Conservation (phyloP, 139 green algal genomes). For the Medakamo hakoo region DNA sequence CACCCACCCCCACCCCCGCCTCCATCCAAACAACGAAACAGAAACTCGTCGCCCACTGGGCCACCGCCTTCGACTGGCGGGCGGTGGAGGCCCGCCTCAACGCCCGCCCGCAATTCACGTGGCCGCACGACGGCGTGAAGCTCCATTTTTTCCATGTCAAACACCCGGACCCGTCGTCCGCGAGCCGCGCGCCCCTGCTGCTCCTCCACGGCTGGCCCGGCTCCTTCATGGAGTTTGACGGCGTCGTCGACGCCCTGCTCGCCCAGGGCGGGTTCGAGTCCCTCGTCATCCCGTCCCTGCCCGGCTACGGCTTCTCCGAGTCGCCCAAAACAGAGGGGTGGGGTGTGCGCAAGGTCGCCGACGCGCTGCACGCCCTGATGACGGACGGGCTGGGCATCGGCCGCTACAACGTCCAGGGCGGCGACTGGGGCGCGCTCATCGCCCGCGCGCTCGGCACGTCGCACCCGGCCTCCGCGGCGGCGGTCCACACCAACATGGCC, state of each 20-base stretch:
- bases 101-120: conserved; percentile 5
- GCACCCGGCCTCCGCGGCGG: conserved; percentile 2
- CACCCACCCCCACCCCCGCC: too few relatives aligned
- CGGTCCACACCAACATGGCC: conserved; percentile 8
- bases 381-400: background rate
- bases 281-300: conserved; percentile 12
- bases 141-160: conserved; percentile 13
- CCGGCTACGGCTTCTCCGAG: conserved; percentile 13
- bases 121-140: conserved; percentile 5
- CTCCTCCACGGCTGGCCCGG: conserved; percentile 16
- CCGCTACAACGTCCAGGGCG: conserved; percentile 2
- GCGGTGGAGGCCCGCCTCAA: conserved; percentile 5
- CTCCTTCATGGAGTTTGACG: conserved; percentile 9
- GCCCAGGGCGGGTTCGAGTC: conserved; percentile 3
- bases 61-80: conserved; percentile 8
- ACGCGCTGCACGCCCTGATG: conserved; percentile 13
- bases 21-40: too few relatives aligned
- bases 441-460: background rate
- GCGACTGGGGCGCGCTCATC: conserved; percentile 8
- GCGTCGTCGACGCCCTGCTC: conserved; percentile 7
- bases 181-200: conserved; percentile 6
- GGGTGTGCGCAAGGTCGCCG: conserved; percentile 4
- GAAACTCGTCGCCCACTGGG: conserved; percentile 9
- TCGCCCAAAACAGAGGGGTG: conserved; percentile 7
- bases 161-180: conserved; percentile 2